Evolutionary conservation across 805 yeast species (phyloP).

Genomic region (Gaillardinia entomophila): DNA sequence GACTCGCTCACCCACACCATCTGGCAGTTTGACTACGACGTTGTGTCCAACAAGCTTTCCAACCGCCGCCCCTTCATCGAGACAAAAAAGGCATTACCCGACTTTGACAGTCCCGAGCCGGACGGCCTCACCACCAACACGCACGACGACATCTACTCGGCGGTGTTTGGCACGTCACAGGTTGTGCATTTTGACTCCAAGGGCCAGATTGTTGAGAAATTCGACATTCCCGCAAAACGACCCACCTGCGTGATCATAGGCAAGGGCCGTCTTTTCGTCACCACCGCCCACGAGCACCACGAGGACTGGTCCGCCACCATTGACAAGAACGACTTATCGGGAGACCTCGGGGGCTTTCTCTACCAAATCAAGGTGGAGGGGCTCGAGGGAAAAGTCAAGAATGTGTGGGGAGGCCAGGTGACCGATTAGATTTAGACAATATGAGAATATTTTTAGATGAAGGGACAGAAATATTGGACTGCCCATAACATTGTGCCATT

Average conservation of each 20-base stretch:
- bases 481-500: neutral
- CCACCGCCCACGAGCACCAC: conserved; percentile 54
- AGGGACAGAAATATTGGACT: neutral
- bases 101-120: conserved; percentile 47
- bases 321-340: conserved; percentile 18
- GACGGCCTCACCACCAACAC: conserved; percentile 70
- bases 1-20: conserved; percentile 30
- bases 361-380: conserved; percentile 38
- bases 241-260: conserved; percentile 66
- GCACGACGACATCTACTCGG: conserved; percentile 52
- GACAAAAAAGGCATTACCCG: conserved; percentile 3
- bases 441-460: neutral
- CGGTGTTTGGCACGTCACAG: conserved; percentile 57
- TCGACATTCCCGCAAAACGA: conserved; percentile 53
- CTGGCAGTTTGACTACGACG: conserved; percentile 35
- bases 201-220: conserved; percentile 49
- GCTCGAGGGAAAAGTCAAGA: conserved; percentile 20
- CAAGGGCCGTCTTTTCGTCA: conserved; percentile 57
- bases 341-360: conserved; percentile 60
- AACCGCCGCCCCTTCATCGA: conserved; percentile 7
- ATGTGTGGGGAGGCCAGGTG: conserved; percentile 24
- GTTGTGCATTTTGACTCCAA: conserved; percentile 47
- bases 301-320: conserved; percentile 28
- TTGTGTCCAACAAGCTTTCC: conserved; percentile 17
- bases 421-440: neutral